These are phyloP conservation scores for Vaccinium macrocarpon DNA, from an alignment of 148 eudicot genomes.

Conservation along the genomic window DNA sequence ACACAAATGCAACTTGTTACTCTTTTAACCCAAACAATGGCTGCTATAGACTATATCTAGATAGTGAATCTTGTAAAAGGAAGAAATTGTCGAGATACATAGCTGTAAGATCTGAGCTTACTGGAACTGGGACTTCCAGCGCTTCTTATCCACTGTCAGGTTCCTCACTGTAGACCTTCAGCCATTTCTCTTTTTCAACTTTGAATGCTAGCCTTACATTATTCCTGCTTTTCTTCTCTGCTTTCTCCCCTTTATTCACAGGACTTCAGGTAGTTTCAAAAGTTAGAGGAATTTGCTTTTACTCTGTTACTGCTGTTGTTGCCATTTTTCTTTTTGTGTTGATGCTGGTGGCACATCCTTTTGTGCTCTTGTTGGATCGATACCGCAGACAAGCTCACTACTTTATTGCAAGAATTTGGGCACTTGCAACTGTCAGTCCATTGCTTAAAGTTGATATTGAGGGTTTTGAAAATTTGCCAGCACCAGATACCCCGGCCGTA, in stretches of 20 bases:
- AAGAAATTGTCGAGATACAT: slow-evolving; percentile 35
- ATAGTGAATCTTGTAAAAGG: slow-evolving; percentile 19
- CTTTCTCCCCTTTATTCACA: slow-evolving; percentile 25
- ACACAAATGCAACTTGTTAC: slow-evolving; percentile 21
- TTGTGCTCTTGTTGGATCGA: slow-evolving; percentile 69
- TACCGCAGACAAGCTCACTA: slow-evolving; percentile 73
- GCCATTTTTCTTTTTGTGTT: slow-evolving; percentile 62
- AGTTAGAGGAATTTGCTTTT: slow-evolving; percentile 68
- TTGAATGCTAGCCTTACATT: neutral
- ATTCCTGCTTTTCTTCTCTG: neutral
- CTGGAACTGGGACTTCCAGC: slow-evolving; percentile 57
- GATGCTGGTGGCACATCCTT: slow-evolving; percentile 88
- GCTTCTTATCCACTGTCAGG: slow-evolving; percentile 58
- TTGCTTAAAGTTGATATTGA: slow-evolving; percentile 62
- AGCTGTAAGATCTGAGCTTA: slow-evolving; percentile 62
- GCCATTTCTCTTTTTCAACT: slow-evolving; percentile 4
- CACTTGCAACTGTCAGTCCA: slow-evolving; percentile 54
- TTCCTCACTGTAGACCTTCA: slow-evolving; percentile 19
- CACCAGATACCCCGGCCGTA: slow-evolving; percentile 68
- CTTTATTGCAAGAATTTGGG: slow-evolving; percentile 74
- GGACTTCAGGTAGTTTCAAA: slow-evolving; percentile 52
- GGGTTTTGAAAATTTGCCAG: slow-evolving; percentile 81
- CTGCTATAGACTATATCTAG: slow-evolving; percentile 18
- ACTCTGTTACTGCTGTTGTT: slow-evolving; percentile 48
- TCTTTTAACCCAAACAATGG: slow-evolving; percentile 26